Conservation (phyloP, 1,139 yeast genomes). For the Yamadazyma diospyri region DNA sequence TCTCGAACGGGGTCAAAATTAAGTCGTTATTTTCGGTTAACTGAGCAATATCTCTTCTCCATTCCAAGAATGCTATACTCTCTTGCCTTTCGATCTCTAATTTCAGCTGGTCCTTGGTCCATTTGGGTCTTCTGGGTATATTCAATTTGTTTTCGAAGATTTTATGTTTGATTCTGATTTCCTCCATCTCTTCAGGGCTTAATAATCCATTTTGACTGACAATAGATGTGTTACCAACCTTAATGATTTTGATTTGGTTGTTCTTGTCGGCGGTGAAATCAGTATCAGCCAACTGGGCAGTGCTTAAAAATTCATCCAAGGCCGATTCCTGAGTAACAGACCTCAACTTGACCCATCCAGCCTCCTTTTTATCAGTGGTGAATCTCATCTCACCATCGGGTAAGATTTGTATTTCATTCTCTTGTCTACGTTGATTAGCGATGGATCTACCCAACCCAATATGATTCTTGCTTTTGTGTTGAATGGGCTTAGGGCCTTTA, state of each 20-base stretch:
- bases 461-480: slow-evolving; percentile 74
- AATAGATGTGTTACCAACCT: slow-evolving; percentile 60
- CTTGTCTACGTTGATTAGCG: slow-evolving; percentile 67
- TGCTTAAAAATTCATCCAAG: slow-evolving; percentile 87
- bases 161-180: slow-evolving; percentile 62
- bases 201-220: slow-evolving; percentile 49
- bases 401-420: slow-evolving; percentile 63
- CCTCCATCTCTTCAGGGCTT: slow-evolving; percentile 63
- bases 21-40: slow-evolving; percentile 81
- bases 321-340: slow-evolving; percentile 95
- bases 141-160: slow-evolving; percentile 76
- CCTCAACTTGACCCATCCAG: slow-evolving; percentile 83
- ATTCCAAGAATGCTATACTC: slow-evolving; percentile 83
- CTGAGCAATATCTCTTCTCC: slow-evolving; percentile 88
- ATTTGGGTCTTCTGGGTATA: slow-evolving; percentile 91
- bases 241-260: slow-evolving; percentile 79
- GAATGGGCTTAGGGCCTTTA: slow-evolving; percentile 88
- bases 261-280: slow-evolving; percentile 92
- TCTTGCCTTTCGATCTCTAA: slow-evolving; percentile 83
- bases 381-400: slow-evolving; percentile 88
- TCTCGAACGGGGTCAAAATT: slow-evolving; percentile 91
- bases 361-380: slow-evolving; percentile 79
- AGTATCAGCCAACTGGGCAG: slow-evolving; percentile 94
- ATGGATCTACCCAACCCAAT: slow-evolving; percentile 86
- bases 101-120: slow-evolving; percentile 73